phyloP scores from a whole-genome alignment of 139 green algal species.

The Spirogloea muscicola region DNA sequence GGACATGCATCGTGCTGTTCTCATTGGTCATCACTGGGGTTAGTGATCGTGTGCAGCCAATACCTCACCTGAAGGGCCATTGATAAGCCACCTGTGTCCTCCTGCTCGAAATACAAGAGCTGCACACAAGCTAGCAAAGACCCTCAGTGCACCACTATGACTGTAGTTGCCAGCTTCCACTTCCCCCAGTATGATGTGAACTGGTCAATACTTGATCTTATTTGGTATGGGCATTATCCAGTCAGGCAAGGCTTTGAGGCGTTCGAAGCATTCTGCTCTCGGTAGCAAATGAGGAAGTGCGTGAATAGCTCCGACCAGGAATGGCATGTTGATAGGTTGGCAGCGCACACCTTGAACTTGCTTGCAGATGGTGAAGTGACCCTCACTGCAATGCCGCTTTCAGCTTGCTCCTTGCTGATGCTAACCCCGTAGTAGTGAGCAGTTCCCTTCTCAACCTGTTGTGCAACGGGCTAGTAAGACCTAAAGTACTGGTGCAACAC shows the following conservation, averaged over 20 bases:
- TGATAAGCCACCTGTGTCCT: constrained; percentile 1
- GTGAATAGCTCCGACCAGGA: not conserved
- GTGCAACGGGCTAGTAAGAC: not conserved
- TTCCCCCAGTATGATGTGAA: too few species aligned
- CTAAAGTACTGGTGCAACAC: not conserved
- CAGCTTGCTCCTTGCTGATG: constrained; percentile 27
- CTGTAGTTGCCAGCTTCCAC: not conserved
- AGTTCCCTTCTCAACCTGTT: constrained; percentile 40
- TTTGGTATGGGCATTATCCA: too few species aligned
- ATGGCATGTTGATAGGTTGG: not conserved
- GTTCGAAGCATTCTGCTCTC: not conserved
- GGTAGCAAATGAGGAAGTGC: not conserved
- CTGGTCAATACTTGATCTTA: too few species aligned
- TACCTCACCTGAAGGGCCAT: constrained; percentile 1
- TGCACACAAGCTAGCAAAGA: not conserved
- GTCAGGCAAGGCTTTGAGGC: not conserved
- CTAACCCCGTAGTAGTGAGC: constrained; percentile 28
- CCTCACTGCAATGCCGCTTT: constrained; percentile 26
- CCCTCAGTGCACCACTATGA: not conserved
- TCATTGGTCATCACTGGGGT: not conserved
- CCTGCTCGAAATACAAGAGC: constrained; percentile 36
- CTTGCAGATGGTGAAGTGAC: constrained; percentile 16
- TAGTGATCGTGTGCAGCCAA: not conserved
- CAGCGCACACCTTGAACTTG: constrained; percentile 43
- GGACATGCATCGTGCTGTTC: too few species aligned